Percentiles rank a stretch among this genome's conserved stretches.
Evolutionary conservation across 495 filamentous ascomycete species (phyloP).

Genomic region (Parmelia sp.): DNA sequence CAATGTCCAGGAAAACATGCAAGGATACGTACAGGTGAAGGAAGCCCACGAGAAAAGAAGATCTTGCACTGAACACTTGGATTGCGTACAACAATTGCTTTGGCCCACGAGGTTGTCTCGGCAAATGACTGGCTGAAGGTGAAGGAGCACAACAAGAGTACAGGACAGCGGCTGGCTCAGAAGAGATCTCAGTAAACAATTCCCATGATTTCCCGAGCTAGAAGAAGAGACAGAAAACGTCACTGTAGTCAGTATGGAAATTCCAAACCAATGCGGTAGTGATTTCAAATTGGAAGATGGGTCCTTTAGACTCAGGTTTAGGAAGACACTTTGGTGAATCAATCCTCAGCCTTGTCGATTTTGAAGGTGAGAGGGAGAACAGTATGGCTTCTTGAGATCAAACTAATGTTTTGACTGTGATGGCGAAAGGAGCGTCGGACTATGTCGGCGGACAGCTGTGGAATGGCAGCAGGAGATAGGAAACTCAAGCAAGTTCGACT

Average conservation of each 20-base stretch:
- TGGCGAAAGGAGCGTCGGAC: constrained; percentile 4
- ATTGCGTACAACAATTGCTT: constrained; percentile 19
- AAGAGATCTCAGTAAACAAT: constrained; percentile 8
- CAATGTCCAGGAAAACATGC: constrained; percentile 26
- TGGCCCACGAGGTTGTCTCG: constrained; percentile 34
- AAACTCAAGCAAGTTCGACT: background rate
- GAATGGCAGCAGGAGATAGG: background rate
- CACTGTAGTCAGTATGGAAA: constrained; percentile 3
- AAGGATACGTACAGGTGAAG: constrained; percentile 44
- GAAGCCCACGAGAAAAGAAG: constrained; percentile 24
- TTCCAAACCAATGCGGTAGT: background rate
- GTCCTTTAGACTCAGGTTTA: background rate
- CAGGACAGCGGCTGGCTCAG: constrained; percentile 14
- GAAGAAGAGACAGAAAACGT: constrained; percentile 8
- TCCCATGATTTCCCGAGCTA: constrained; percentile 5
- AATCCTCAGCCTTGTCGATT: background rate
- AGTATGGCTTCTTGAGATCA: background rate
- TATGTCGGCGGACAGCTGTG: background rate
- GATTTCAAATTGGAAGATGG: constrained; percentile 8
- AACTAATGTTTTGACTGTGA: background rate
- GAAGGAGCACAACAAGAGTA: constrained; percentile 16
- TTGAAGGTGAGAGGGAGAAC: background rate
- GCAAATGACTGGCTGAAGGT: constrained; percentile 30
- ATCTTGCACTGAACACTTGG: constrained; percentile 21
- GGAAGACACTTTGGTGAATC: too few species aligned